Evolutionary conservation across 192 early-diverging fungal species (phyloP).

Genomic region (Powellomyces hirtus): DNA sequence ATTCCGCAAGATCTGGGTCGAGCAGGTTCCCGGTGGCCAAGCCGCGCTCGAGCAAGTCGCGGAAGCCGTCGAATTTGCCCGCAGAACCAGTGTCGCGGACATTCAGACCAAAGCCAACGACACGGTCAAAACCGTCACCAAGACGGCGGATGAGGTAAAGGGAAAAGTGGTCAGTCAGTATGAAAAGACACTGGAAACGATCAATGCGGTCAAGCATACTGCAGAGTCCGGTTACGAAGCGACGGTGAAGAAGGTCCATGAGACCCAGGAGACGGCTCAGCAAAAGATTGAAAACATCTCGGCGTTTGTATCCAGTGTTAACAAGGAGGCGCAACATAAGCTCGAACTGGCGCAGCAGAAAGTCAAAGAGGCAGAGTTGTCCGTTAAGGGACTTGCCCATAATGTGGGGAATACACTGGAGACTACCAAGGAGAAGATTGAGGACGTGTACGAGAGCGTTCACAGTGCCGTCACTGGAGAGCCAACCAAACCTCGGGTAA

Average conservation of each 20-base stretch:
- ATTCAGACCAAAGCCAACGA: constrained; percentile 6
- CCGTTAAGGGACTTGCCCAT: neutral
- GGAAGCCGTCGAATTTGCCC: neutral
- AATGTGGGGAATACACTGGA: constrained; percentile 13
- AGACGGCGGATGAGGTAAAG: constrained; percentile 27
- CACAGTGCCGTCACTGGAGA: constrained; percentile 17
- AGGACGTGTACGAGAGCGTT: constrained; percentile 20
- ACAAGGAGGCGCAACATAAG: constrained; percentile 59
- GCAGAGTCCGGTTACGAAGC: constrained; percentile 27
- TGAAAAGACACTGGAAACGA: constrained; percentile 31
- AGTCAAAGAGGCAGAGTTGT: constrained; percentile 26
- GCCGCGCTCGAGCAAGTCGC: constrained; percentile 15
- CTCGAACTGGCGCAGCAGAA: constrained; percentile 34
- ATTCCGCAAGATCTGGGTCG: constrained; percentile 59
- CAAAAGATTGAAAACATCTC: constrained; percentile 33
- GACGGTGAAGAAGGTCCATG: constrained; percentile 29
- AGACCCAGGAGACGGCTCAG: constrained; percentile 34
- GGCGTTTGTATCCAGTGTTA: constrained; percentile 47
- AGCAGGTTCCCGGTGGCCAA: constrained; percentile 56
- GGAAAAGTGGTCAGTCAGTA: constrained; percentile 25
- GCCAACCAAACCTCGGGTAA: constrained; percentile 19
- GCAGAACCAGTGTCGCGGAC: constrained; percentile 9
- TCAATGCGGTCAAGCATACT: constrained; percentile 29
- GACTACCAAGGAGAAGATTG: constrained; percentile 19
- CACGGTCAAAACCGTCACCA: constrained; percentile 35